A percentile compares a stretch with the other conserved stretches of the same genome.
These are phyloP conservation scores for Parmales sp. DNA, from an alignment of 108 stramenopile genomes.

Conservation along the genomic window DNA sequence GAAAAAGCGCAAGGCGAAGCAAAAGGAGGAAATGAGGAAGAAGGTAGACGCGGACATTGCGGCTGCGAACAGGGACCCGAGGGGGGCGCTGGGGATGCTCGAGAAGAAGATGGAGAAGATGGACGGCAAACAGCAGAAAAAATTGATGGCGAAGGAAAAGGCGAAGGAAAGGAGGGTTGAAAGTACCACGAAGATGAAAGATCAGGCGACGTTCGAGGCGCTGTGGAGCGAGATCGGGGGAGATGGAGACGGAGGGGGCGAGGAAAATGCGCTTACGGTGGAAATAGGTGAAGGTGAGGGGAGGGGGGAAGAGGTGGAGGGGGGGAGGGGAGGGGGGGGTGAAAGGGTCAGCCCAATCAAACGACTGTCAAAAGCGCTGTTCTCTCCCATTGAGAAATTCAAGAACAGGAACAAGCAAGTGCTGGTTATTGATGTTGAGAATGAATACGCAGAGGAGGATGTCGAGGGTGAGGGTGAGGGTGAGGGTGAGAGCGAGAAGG, in stretches of 20 bases:
- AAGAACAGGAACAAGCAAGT: not conserved
- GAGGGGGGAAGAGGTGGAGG: not conserved
- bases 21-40: too few relatives aligned
- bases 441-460: not conserved
- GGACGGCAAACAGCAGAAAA: not conserved
- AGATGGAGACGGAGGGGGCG: not conserved
- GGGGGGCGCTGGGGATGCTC: too few relatives aligned
- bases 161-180: not conserved
- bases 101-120: not conserved
- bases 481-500: not conserved
- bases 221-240: not conserved
- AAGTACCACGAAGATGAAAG: not conserved
- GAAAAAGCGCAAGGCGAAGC: too few relatives aligned
- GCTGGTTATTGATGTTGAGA: not conserved
- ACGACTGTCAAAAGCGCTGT: not conserved
- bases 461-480: not conserved
- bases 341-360: not conserved
- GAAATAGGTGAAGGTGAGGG: not conserved
- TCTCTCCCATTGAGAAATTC: not conserved
- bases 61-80: too few relatives aligned
- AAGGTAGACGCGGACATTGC: too few relatives aligned
- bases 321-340: not conserved
- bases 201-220: not conserved
- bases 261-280: not conserved
- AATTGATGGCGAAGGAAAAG: not conserved